Evolutionary conservation across 495 filamentous ascomycete species (phyloP).

Genomic region (Penicillium manginii): DNA sequence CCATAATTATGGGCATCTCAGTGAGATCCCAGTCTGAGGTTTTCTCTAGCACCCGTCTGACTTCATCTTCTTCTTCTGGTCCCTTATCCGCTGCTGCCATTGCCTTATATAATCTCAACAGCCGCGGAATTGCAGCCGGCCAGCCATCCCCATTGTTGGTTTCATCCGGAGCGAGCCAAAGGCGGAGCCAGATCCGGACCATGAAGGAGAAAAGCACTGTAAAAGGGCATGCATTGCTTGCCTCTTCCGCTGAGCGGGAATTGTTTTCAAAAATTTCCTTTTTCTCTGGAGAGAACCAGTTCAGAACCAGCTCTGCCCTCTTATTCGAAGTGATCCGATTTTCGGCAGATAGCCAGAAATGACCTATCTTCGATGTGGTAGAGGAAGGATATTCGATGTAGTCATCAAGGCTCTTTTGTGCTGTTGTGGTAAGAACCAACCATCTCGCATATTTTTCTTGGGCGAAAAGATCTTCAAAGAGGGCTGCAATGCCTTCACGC

Average conservation of each 20-base stretch:
- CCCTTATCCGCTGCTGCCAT: not conserved
- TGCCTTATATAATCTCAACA: not conserved
- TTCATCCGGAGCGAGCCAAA: slow-evolving; percentile 2
- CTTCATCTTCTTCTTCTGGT: not conserved
- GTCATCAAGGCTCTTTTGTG: no score
- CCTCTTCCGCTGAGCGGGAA: not conserved
- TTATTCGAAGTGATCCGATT: not conserved
- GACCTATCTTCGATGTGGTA: not conserved
- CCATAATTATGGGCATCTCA: not conserved
- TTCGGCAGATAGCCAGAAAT: not conserved
- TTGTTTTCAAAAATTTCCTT: not conserved
- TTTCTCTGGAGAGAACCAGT: not conserved
- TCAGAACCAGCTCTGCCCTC: not conserved
- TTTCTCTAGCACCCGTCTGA: not conserved
- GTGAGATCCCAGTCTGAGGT: not conserved
- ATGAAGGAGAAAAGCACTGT: slow-evolving; percentile 8
- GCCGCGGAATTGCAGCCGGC: not conserved
- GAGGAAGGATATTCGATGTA: no score
- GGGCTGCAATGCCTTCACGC: not conserved
- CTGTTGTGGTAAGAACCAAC: not conserved
- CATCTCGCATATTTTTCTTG: not conserved
- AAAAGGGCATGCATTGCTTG: slow-evolving; percentile 1
- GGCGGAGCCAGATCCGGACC: not conserved
- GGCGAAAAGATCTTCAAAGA: not conserved
- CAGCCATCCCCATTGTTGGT: not conserved